phyloP scores from a whole-genome alignment of 108 stramenopile genomes.

The Skeletonema costatum region DNA sequence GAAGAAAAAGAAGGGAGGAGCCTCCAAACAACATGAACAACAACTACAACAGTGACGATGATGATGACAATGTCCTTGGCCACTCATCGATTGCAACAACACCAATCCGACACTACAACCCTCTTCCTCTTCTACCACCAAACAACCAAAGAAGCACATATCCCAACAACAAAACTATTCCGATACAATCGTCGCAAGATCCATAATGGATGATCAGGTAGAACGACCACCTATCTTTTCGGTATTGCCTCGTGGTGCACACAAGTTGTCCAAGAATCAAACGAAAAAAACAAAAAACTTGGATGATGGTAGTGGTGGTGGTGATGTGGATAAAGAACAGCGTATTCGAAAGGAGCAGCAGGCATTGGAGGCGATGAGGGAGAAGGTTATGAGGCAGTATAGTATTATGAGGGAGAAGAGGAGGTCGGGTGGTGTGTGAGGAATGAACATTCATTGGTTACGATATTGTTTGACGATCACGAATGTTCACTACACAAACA shows the following conservation, averaged over 20 bases:
- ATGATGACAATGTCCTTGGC: not conserved
- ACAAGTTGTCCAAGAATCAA: slow-evolving; percentile 25
- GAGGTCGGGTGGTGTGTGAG: not conserved
- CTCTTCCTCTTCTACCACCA: not conserved
- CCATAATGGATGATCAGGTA: slow-evolving; percentile 34
- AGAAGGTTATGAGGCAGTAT: slow-evolving; percentile 49
- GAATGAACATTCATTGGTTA: no score
- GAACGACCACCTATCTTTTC: slow-evolving; percentile 45
- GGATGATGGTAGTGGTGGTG: not conserved
- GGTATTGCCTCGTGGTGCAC: slow-evolving; percentile 33
- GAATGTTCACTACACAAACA: no score
- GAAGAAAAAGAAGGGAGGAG: slow-evolving; percentile 43
- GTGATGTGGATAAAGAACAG: slow-evolving; percentile 5
- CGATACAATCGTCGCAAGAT: slow-evolving; percentile 4
- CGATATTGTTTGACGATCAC: no score
- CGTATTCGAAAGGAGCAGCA: slow-evolving; percentile 41
- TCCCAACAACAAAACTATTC: slow-evolving; percentile 20
- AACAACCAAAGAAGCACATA: slow-evolving; percentile 1
- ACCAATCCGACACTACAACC: no score
- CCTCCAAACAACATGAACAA: not conserved
- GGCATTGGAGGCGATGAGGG: slow-evolving; percentile 42
- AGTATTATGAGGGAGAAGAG: slow-evolving; percentile 40
- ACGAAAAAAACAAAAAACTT: not conserved
- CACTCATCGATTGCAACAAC: no score
- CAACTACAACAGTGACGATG: slow-evolving; percentile 10